Base-by-base conservation (phyloP, 2,329 filamentous ascomycete genomes). In the Diaporthe eres region DNA sequence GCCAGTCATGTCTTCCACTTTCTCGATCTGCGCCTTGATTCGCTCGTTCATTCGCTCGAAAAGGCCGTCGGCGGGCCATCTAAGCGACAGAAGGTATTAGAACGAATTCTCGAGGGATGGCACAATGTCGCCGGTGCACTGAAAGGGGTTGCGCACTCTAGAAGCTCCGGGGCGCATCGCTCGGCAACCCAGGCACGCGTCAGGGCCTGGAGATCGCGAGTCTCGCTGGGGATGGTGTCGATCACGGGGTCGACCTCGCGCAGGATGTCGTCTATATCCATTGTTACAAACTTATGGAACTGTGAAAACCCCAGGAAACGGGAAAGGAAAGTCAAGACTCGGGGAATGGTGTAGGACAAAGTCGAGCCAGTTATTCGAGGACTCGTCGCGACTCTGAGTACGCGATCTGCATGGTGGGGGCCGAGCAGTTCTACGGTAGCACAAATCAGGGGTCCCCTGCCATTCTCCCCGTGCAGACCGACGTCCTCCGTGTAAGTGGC, bases 181-280 rank as follows among this genome's bases (percentile, higher is more conserved):
- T 99, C 97, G 58, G 96, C 95, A 60, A 98, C 91, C 96, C 96
- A 99, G 80, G 93, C 94, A 81, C 96, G 93, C 79, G 96, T 98
- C 79, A 99, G 87, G 72, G 94, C 92, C 84, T 98, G 95, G 79
- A 98, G 89, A 85, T 98, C 96, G 81, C 92, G 89, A 57, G 89
- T 92, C 80, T 91, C 90, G 71, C 86, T 85, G 3, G 91, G 90
- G 25, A 91, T 84, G 49, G 87, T 83, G 79, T 91, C 86, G 73
- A 86, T 85, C 76, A 87, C 83, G 68, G 90, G 91, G 83, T 95
- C 92, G 79, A 95, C 92, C 81, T 93, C 92, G 80, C 91, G 91
- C 77, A 95, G 89, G 79, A 96, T 95, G 82, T 95, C 94, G 84
- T 94, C 92, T 80, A 96, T 95, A 78, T 95, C 93, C 93, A 95